These are phyloP conservation scores for Exsudoporus floridanus DNA, from an alignment of 1,284 basidiomycete species.

Conservation along the genomic window DNA sequence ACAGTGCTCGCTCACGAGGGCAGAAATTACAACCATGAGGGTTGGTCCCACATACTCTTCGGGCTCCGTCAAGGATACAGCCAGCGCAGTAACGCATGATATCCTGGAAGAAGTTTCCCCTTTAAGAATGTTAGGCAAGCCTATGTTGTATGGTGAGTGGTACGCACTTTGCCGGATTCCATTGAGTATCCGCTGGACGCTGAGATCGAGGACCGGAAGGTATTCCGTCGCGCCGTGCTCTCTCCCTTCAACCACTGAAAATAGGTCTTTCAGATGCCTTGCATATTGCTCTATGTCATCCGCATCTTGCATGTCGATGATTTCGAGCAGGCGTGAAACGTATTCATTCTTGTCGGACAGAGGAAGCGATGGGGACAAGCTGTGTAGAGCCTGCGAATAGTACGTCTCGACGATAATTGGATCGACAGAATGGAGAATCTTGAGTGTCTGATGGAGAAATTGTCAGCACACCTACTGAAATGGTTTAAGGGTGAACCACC, in stretches of 20 bases:
- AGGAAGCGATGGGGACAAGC: constrained; percentile 37
- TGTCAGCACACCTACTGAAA: constrained; percentile 10
- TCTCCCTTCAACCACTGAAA: constrained; percentile 43
- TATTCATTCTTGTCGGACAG: constrained; percentile 39
- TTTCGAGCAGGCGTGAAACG: constrained; percentile 54
- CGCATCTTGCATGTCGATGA: constrained; percentile 48
- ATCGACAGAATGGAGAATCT: constrained; percentile 56
- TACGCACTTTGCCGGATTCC: constrained; percentile 49
- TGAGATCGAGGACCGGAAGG: constrained; percentile 49
- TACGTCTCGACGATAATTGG: constrained; percentile 54
- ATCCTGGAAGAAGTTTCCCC: constrained; percentile 46
- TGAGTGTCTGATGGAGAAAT: constrained; percentile 49
- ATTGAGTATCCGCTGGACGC: constrained; percentile 53
- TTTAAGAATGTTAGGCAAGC: constrained; percentile 28
- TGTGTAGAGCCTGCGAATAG: constrained; percentile 47
- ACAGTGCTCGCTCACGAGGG: constrained; percentile 62
- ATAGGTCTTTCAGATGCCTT: constrained; percentile 47
- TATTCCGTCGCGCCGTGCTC: constrained; percentile 29
- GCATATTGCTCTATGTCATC: constrained; percentile 61
- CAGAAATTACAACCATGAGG: constrained; percentile 60
- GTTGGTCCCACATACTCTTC: constrained; percentile 53
- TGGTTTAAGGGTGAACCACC: constrained; percentile 40
- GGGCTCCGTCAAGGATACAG: constrained; percentile 47
- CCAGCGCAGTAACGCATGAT: constrained; percentile 50
- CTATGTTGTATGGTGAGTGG: not conserved